Evolutionary conservation across 1,284 basidiomycete species (phyloP), one percentile per base, ranked within the genome.

Genomic region (Phellopilus nigrolimitatus): DNA sequence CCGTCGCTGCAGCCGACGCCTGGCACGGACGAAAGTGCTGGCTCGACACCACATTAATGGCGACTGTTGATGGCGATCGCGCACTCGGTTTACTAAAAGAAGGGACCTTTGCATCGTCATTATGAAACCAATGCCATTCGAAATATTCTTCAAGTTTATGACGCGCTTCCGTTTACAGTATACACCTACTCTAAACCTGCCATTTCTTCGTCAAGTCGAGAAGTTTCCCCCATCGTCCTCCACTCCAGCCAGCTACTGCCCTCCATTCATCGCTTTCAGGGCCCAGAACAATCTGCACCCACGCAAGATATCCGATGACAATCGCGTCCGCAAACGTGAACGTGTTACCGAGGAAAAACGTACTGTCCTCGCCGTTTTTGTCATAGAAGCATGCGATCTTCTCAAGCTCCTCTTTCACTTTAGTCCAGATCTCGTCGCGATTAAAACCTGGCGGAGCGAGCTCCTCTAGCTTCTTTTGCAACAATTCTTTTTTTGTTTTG

Each of bases 241-340:
- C 66, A n/a, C 71, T 70, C 60, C 71, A 71, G 44, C 58, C 69
- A 24, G 38, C 38, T 4, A 56, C 28, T 31, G 19, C 27, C 25
- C 48, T 52, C 54, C 54, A 56, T 15, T 52, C 54, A 8, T 48
- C 22, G 36, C 43, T 47, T 15, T 55, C 53, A 6, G 42, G 27
- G 10, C 50, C 50, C 7, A 52, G 25, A 10, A 68, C 70, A 40
- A 68, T 68, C 47, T 65, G 65, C 40, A 47, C 13, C 47, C 51
- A 57, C 6, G 38, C 3, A 24, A 57, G 30, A 24, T 31, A 56
- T 10, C 36, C 47, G 15, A 30, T 30, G 15, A 56, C 47, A 38
- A 47, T 51, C n/a, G 46, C 30, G 45, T 57, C 56, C 36, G 55
- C 56, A 44, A 33, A 57, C n/a, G 55, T 33, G 41, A 52, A 39